phyloP scores from a whole-genome alignment of 164 flowering plant species.

The Chimonanthus salicifolius region DNA sequence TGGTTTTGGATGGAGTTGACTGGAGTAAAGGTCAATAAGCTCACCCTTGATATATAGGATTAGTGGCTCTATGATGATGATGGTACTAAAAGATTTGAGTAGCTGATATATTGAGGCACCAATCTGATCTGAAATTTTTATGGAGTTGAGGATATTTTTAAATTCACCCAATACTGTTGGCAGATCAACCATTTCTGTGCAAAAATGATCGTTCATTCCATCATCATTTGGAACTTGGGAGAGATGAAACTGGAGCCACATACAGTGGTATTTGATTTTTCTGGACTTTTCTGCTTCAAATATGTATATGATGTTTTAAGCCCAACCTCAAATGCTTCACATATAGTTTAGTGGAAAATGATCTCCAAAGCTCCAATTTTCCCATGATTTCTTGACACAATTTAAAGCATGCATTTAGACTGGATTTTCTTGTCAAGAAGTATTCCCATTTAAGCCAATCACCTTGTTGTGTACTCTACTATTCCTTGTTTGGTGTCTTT shows the following conservation, averaged over 20 bases:
- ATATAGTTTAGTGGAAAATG: neutral
- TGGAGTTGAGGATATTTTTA: neutral
- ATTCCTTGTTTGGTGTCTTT: neutral
- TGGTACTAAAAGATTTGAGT: too few species aligned
- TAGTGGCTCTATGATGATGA: neutral
- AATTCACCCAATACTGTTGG: neutral
- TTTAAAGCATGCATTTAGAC: neutral
- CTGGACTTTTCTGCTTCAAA: neutral
- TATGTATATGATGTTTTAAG: neutral
- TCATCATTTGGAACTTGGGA: neutral
- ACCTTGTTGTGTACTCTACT: neutral
- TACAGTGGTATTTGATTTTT: too few species aligned
- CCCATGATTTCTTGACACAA: neutral
- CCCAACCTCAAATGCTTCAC: neutral
- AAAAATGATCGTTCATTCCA: neutral
- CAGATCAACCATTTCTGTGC: neutral
- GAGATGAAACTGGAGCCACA: too few species aligned
- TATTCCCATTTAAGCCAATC: neutral
- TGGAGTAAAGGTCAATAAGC: too few species aligned
- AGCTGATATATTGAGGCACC: neutral
- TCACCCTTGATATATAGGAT: too few species aligned
- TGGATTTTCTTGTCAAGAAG: neutral
- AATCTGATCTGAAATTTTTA: neutral
- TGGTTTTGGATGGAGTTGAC: neutral
- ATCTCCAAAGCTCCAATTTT: neutral